Base-by-base conservation (phyloP, 306 rosid genomes). In the Medicago ruthenica region DNA sequence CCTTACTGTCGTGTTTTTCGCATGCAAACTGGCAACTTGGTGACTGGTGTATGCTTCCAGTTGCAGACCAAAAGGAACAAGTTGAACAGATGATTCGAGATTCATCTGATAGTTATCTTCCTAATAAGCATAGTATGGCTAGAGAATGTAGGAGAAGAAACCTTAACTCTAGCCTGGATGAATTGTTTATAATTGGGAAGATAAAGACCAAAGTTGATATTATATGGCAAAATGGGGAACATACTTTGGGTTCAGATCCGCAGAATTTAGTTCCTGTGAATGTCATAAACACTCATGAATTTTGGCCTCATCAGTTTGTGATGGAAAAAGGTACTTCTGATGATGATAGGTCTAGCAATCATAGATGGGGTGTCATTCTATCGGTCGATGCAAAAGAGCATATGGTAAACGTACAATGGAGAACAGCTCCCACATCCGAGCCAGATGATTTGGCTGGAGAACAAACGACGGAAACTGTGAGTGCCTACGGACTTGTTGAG, bases 1-100 rank as follows among this genome's bases (percentile, higher is more conserved):
- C 88, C 73, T 72, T 86, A 79, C 62, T 92, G 80, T 89, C 97
- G 15, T 92, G 99, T 82, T 92, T 92, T 83, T 67, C 90, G 71
- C 87, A 92, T 77, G 88, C 90, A 76, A 88, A 86, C 74, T 96
- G 99, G 99, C 93, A 92, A 84, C 93, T 90, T 68, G 98, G 99
- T 83, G 99, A 96, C 79, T 96, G 97, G 97, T 96, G 99, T 80
- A 83, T 83, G 68, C 90, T 89, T 80, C 82, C 86, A 50, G 41
- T 20, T 82, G 83, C 67, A 24, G 93, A 76, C 73, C 74, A 73
- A 64, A 71, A 77, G 78, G 74, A 67, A 59, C 70, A 45, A 14
- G 59, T 58, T 65, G 72, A 44, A 44, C 16, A 21, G 40, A 67
- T 1, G 55, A 86, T 82, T 55, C 86, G 81, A 64, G 70, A 75